Evolutionary conservation across 139 green algal species (phyloP), one percentile per base, ranked within the genome.

Genomic region (Picochlorum sp.): DNA sequence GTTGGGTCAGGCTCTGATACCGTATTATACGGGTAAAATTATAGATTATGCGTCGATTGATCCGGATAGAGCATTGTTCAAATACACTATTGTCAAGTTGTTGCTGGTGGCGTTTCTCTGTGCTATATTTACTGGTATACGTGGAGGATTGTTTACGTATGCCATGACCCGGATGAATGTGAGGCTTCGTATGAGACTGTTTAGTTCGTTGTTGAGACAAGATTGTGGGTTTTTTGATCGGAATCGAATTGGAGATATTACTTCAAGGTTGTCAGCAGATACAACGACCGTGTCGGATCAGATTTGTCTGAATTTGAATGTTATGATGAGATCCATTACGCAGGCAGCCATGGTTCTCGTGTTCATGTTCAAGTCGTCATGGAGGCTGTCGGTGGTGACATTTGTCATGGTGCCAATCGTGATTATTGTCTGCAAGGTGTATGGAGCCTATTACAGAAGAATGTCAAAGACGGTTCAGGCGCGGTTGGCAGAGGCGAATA

Each of bases 311-410:
- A 92, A 94, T 75, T 65, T 92, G 15, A 94, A 92, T 71, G 78
- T 95, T 14, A 66, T 86, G 45, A 57, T 92, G 61, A 75, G 88
- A 15, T 75, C 64, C 14, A 4, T 51, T 13, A 52, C 56, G 8
- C 77, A 88, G 70, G 82, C 79, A 5, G 72, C 71, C 16, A 77
- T 91, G 61, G 82, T 92, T 52, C 69, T 94, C 47, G 73, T 67
- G 0, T 94, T 96, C 71, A 96, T 96, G 88, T 87, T 94, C 52
- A 31, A 47, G 1, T 81, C 86, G 30, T 80, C 59, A 45, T 95
- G 87, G 87, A 77, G 83, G 18, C 75, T 94, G n/a, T 85, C 85
- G 1, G 69, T 88, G 0, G 69, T 96, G 9, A 90, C 86, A 9
- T 89, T 94, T 67, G 80, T 91, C 45, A 73, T 91, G 49, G 72